A percentile compares a stretch with the other conserved stretches of the same genome.
Conservation (phyloP, 805 yeast species). For the Suhomyces sp. region DNA sequence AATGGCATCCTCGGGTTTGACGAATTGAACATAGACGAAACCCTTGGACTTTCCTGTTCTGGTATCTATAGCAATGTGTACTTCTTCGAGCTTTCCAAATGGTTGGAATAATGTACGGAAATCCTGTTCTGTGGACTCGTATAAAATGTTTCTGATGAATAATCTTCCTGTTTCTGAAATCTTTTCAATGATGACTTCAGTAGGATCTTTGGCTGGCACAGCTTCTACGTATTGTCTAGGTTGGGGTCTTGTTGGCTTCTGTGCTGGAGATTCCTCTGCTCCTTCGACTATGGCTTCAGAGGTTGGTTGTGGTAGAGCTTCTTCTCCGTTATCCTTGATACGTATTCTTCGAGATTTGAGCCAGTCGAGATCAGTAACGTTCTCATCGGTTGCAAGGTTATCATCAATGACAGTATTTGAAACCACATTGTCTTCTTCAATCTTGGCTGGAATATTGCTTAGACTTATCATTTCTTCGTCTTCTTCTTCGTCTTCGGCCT, state of each 20-base stretch:
- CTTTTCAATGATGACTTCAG: slow-evolving; percentile 49
- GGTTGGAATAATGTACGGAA: slow-evolving; percentile 60
- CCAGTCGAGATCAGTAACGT: slow-evolving; percentile 83
- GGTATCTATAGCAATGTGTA: slow-evolving; percentile 88
- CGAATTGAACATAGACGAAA: slow-evolving; percentile 79
- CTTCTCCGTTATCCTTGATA: slow-evolving; percentile 45
- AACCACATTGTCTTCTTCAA: slow-evolving; percentile 2
- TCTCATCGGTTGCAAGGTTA: slow-evolving; percentile 46
- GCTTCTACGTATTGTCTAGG: slow-evolving; percentile 4
- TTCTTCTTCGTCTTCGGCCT: slow-evolving; percentile 33
- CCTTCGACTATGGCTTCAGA: neutral
- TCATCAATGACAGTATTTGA: slow-evolving; percentile 21
- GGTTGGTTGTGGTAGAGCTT: slow-evolving; percentile 10
- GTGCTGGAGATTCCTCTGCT: neutral
- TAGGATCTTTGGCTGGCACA: slow-evolving; percentile 30
- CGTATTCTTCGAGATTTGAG: slow-evolving; percentile 70
- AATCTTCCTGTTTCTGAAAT: slow-evolving; percentile 74
- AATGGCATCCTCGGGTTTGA: slow-evolving; percentile 69
- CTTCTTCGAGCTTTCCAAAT: slow-evolving; percentile 80
- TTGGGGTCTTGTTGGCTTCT: neutral
- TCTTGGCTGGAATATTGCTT: slow-evolving; percentile 18
- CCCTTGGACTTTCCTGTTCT: slow-evolving; percentile 91
- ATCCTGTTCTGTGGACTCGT: slow-evolving; percentile 77
- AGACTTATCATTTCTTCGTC: slow-evolving; percentile 53
- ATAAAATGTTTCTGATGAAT: slow-evolving; percentile 83